phyloP scores from a whole-genome alignment of 371 early-diverging fungal species.

The Mucor plumbeus region DNA sequence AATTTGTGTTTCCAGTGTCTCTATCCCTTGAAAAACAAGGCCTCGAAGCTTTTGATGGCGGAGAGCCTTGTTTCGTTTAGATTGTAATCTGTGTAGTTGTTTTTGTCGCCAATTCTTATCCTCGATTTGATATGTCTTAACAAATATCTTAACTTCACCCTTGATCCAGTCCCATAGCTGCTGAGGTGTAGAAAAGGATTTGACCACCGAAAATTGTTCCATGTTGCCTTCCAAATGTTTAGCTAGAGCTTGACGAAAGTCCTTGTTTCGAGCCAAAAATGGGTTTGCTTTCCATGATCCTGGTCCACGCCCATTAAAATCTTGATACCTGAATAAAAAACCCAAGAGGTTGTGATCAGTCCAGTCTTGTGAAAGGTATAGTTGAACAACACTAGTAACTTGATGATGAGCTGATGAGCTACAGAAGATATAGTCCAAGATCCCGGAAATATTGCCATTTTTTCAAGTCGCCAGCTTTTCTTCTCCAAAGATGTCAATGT shows the following conservation, averaged over 20 bases:
- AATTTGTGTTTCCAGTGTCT: not conserved
- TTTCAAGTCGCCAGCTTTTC: constrained; percentile 1
- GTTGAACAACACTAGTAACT: not conserved
- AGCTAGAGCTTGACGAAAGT: not conserved
- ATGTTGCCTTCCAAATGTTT: not conserved
- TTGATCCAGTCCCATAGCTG: not conserved
- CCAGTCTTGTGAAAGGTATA: not conserved
- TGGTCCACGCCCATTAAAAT: not conserved
- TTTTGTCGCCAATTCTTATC: not conserved
- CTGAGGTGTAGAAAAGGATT: not conserved
- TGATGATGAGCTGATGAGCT: not conserved
- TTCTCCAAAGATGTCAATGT: not conserved
- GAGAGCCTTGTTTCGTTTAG: not conserved
- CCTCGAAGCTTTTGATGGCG: not conserved
- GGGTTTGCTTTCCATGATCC: constrained; percentile 2
- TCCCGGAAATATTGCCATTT: not conserved
- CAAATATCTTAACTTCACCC: not conserved
- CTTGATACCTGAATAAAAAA: not conserved
- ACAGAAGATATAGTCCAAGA: not conserved
- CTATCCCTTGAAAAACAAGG: not conserved
- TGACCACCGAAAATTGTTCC: not conserved
- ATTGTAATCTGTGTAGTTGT: not conserved
- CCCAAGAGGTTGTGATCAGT: constrained; percentile 5
- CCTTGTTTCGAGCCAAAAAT: not conserved
- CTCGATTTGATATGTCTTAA: not conserved